phyloP scores from a whole-genome alignment of 495 filamentous ascomycete species.

The Aspergillus avenaceus region DNA sequence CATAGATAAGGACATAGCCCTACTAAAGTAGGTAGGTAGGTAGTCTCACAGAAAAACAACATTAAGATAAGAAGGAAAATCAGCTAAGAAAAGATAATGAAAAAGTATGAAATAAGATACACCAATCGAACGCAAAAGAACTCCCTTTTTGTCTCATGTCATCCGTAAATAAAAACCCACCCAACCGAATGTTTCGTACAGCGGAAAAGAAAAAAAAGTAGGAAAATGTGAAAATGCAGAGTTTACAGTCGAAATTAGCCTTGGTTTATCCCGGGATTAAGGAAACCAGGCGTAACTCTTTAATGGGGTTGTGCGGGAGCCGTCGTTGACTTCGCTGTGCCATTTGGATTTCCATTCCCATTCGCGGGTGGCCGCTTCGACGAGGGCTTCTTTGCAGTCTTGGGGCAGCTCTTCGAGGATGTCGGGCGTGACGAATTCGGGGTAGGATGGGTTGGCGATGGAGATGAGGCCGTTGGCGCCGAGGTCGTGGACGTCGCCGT shows the following conservation, averaged over 20 bases:
- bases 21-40: too few species aligned
- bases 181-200: slow-evolving; percentile 3
- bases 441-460: slow-evolving; percentile 31
- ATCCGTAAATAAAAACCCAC: slow-evolving; percentile 1
- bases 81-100: background rate
- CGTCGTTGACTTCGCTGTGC: slow-evolving; percentile 56
- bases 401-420: slow-evolving; percentile 64
- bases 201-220: background rate
- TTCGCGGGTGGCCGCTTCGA: slow-evolving; percentile 58
- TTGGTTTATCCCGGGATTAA: slow-evolving; percentile 12
- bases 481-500: slow-evolving; percentile 53
- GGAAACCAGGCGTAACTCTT: slow-evolving; percentile 51
- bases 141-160: slow-evolving; percentile 10
- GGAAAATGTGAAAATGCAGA: background rate
- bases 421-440: slow-evolving; percentile 58
- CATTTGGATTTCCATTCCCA: slow-evolving; percentile 68
- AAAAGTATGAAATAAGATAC: background rate
- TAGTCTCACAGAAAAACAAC: too few species aligned
- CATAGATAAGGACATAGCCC: too few species aligned
- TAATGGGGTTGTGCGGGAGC: slow-evolving; percentile 40
- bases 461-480: slow-evolving; percentile 63
- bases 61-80: slow-evolving; percentile 1
- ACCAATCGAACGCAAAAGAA: slow-evolving; percentile 3
- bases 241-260: background rate
- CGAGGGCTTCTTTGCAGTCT: slow-evolving; percentile 66